phyloP scores from a whole-genome alignment of 2,329 filamentous ascomycete species.

The Pseudopithomyces maydicus region DNA sequence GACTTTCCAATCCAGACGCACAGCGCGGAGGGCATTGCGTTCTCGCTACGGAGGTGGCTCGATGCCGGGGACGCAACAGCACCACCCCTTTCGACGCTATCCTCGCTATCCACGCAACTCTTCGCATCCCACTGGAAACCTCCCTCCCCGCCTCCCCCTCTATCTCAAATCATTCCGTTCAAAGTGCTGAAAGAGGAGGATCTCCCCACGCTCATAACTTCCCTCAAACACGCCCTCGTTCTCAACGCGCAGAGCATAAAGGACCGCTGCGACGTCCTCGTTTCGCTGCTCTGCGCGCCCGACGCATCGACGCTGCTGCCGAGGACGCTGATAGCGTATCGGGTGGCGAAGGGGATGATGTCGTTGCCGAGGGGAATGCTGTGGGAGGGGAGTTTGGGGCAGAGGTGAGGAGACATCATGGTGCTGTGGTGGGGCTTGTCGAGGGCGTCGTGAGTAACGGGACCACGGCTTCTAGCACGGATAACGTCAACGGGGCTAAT shows the following conservation, averaged over 20 bases:
- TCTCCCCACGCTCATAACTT: not conserved
- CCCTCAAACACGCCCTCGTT: constrained; percentile 11
- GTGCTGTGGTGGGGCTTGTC: constrained; percentile 25
- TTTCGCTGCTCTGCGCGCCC: constrained; percentile 32
- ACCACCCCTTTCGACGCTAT: constrained; percentile 26
- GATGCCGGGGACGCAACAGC: constrained; percentile 34
- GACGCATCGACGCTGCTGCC: constrained; percentile 20
- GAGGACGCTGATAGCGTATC: constrained; percentile 37
- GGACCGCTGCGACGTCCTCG: constrained; percentile 38
- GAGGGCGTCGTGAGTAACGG: constrained; percentile 19
- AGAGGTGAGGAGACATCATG: constrained; percentile 26
- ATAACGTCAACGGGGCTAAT: no score
- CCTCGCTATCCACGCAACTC: constrained; percentile 27
- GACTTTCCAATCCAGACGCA: constrained; percentile 24
- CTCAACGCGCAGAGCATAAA: constrained; percentile 31
- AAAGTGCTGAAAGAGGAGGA: no score
- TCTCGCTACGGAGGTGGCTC: constrained; percentile 40
- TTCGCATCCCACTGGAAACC: constrained; percentile 20
- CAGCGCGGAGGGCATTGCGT: constrained; percentile 40
- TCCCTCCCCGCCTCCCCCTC: no score
- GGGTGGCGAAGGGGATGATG: constrained; percentile 28
- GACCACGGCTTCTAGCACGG: no score
- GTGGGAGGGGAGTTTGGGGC: constrained; percentile 28
- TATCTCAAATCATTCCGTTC: no score
- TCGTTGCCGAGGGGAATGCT: no score